phyloP scores from a whole-genome alignment of 768 basidiomycete genomes.

The Mycena kentingensis region DNA sequence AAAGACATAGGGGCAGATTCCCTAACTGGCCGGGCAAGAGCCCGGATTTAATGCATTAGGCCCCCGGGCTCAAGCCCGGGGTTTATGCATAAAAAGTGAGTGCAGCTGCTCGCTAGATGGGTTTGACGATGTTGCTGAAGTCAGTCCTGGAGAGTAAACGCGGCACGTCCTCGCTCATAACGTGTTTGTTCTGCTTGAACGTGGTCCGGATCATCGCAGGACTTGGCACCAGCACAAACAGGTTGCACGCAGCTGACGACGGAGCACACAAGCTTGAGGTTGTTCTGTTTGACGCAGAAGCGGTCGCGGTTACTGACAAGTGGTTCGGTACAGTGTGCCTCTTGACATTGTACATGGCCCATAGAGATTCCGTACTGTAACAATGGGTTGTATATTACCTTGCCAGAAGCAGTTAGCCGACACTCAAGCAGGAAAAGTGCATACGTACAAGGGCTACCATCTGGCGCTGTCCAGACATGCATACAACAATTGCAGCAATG shows the following conservation, averaged over 20 bases:
- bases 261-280: background rate
- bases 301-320: constrained; percentile 19
- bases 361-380: constrained; percentile 20
- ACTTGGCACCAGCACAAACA: background rate
- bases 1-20: no score
- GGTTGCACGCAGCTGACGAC: background rate
- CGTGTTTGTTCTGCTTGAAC: background rate
- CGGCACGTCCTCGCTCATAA: constrained; percentile 3
- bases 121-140: constrained; percentile 1
- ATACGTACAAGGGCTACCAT: constrained; percentile 6
- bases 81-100: no score
- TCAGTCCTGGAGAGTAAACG: constrained; percentile 1
- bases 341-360: constrained; percentile 14
- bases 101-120: background rate
- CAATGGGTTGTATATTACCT: constrained; percentile 5
- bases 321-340: constrained; percentile 4
- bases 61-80: no score
- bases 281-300: constrained; percentile 7
- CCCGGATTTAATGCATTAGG: no score
- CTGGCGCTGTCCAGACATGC: constrained; percentile 9
- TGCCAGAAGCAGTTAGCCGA: background rate
- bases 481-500: constrained; percentile 32
- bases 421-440: background rate
- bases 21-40: no score
- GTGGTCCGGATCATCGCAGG: background rate